A percentile compares a stretch with the other conserved stretches of the same genome.
Conservation (phyloP, 305 asterid genomes). For the Fraxinus sp. region DNA sequence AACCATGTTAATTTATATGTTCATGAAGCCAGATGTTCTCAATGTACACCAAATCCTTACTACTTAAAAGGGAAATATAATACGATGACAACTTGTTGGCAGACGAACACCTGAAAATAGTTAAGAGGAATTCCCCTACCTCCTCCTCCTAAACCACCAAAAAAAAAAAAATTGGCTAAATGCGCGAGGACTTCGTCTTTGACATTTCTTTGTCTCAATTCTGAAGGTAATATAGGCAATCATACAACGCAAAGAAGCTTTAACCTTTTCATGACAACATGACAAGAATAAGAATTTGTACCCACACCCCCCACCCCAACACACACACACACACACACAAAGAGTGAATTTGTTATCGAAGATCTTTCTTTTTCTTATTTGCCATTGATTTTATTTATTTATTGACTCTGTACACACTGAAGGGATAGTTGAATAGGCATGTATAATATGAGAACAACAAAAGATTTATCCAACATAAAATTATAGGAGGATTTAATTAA, state of each 20-base stretch:
- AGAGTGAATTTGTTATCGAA: background rate
- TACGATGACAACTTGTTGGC: background rate
- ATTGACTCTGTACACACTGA: background rate
- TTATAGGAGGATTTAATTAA: background rate
- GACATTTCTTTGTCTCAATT: background rate
- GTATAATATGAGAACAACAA: background rate
- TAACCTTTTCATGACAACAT: background rate
- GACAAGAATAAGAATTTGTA: no score
- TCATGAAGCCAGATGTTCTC: background rate
- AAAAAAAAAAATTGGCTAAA: background rate
- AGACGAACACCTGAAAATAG: background rate
- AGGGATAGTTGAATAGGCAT: background rate
- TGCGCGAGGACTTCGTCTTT: background rate
- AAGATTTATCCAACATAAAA: constrained; percentile 3
- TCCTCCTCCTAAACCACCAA: background rate
- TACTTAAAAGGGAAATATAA: background rate
- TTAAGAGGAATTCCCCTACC: background rate
- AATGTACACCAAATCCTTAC: background rate
- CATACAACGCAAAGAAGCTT: background rate
- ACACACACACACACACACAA: no score
- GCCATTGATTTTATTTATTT: no score
- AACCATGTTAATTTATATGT: background rate
- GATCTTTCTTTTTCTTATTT: no score
- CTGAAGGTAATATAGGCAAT: background rate
- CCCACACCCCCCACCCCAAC: background rate